These are phyloP conservation scores for Xylaria scruposa DNA, from an alignment of 495 filamentous ascomycete genomes.

Conservation along the genomic window DNA sequence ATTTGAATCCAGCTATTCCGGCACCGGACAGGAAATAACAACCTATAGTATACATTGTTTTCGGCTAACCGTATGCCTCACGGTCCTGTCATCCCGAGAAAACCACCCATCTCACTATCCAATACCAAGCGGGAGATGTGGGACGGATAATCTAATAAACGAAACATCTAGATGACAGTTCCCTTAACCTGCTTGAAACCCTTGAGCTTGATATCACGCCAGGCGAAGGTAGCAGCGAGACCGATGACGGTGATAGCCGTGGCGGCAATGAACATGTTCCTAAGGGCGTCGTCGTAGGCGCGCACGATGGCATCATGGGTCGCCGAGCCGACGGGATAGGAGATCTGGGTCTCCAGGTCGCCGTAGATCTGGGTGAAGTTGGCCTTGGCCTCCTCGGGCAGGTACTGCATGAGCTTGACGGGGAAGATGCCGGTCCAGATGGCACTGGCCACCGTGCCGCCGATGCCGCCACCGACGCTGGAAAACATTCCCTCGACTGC, in stretches of 20 bases:
- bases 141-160: background rate
- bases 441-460: constrained; percentile 64
- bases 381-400: constrained; percentile 61
- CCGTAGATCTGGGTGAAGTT: constrained; percentile 60
- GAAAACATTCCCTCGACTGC: constrained; percentile 68
- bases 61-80: background rate
- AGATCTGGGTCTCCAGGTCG: constrained; percentile 56
- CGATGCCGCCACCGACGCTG: constrained; percentile 69
- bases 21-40: background rate
- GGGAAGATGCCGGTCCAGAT: constrained; percentile 72
- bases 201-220: constrained; percentile 64
- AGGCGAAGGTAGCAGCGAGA: constrained; percentile 53
- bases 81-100: background rate
- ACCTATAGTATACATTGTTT: background rate
- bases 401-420: constrained; percentile 53
- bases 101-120: background rate
- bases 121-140: background rate
- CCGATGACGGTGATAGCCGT: constrained; percentile 57
- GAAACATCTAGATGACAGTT: constrained; percentile 31
- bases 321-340: constrained; percentile 57
- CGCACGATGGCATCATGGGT: constrained; percentile 59
- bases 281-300: constrained; percentile 64
- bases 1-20: background rate
- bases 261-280: constrained; percentile 62
- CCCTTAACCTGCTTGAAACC: constrained; percentile 54